These are phyloP conservation scores for Pistacia integerrima DNA, from an alignment of 345 rosid genomes.

Conservation along the genomic window DNA sequence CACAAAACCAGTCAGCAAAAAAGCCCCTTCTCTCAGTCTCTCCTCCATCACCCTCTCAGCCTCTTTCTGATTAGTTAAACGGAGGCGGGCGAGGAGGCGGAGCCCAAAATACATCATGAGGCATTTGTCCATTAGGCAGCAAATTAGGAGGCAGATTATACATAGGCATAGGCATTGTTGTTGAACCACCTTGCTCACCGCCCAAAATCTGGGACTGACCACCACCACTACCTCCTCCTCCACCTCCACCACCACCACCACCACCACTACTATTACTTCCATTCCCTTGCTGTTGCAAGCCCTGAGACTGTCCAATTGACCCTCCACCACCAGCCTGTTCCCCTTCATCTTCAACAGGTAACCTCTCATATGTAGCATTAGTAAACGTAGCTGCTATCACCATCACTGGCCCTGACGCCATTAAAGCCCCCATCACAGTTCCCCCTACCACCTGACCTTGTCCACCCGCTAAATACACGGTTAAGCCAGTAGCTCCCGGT, in stretches of 20 bases:
- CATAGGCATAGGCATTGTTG: constrained; percentile 42
- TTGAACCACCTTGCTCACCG: constrained; percentile 38
- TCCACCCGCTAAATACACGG: constrained; percentile 81
- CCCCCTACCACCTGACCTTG: constrained; percentile 97
- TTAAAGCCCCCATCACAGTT: constrained; percentile 59
- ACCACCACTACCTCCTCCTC: constrained; percentile 21
- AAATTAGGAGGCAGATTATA: constrained; percentile 71
- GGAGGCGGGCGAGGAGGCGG: constrained; percentile 71
- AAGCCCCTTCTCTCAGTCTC: not conserved
- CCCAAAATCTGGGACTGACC: constrained; percentile 36
- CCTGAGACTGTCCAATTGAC: constrained; percentile 19
- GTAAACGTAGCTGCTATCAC: constrained; percentile 82
- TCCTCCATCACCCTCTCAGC: not conserved
- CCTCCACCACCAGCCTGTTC: constrained; percentile 13
- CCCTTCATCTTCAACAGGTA: constrained; percentile 68
- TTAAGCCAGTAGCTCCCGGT: constrained; percentile 68
- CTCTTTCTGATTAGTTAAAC: constrained; percentile 30
- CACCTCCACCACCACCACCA: constrained; percentile 17
- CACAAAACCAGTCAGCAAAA: constrained; percentile 28
- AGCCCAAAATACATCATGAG: constrained; percentile 79
- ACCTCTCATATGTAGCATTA: constrained; percentile 78
- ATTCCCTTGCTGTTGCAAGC: constrained; percentile 36
- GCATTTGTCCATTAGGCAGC: constrained; percentile 67
- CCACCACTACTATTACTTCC: constrained; percentile 25
- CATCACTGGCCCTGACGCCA: constrained; percentile 85